Evolutionary conservation across 78 protist genomes (phyloP), one percentile per base, ranked within the genome.

Genomic region (Kipferlia bialata): DNA sequence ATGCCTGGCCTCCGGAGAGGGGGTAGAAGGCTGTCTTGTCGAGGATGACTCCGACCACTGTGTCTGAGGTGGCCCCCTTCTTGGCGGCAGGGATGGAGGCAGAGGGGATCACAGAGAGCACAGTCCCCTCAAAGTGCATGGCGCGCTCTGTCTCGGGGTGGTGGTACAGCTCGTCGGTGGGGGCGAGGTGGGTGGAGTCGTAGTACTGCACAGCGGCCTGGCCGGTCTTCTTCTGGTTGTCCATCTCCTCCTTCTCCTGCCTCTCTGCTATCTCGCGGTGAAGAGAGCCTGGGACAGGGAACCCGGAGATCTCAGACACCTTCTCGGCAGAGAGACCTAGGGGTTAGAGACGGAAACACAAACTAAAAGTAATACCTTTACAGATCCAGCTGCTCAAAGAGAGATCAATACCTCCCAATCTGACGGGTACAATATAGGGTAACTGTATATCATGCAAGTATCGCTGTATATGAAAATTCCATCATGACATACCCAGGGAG

Each of bases 1-100:
- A 41, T 26, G 59, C 75, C 33, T 76, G 80, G 53, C 80, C 80
- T 0, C 80, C 80, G 22, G 74, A 67, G 15, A 59, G 33, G n/a
- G 80, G 80, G 64, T 76, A 76, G 51, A 67, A 66, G 34, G 5
- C 0, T 15, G 80, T 60, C 66, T 66, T 44, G 12, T 67, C 80
- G 36, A 76, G 34, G 57, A 66, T 31, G 36, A 76, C 39, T 2
- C 32, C 45, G 37, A 62, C 28, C 68, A 5, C 10, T 41, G 44
- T 58, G 10, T 6, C 3, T 71, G 18, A 13, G 48, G 22, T 41
- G 22, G 48, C 22, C 48, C 48, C 22, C 10, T 5, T 41, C 48
- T 13, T 41, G 48, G 22, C 10, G 22, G n/a, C n/a, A n/a, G n/a
- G n/a, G 48, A 10, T 41, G 48, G 10, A 13, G 48, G 10, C 48